Evolutionary conservation across 2,329 filamentous ascomycete species (phyloP), one percentile per base, ranked within the genome.

Genomic region (Arthrobotrys megalospora): DNA sequence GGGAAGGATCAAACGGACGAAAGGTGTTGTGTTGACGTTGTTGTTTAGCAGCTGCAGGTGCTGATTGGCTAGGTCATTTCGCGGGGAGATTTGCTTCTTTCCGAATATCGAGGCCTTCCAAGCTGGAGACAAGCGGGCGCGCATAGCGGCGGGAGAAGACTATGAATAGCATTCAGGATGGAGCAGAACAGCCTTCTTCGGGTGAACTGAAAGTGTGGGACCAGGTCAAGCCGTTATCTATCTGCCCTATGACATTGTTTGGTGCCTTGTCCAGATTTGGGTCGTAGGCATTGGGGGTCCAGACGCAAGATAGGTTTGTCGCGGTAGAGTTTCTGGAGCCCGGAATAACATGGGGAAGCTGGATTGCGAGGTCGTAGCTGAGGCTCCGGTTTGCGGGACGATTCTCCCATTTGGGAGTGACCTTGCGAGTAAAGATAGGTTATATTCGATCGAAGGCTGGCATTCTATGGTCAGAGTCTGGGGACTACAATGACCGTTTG

Each of bases 11-110:
- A 76, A 76, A 76, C 71, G 48, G 41, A 34, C 43, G 16, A 63
- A 63, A 62, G 47, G 75, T 78, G 67, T 78, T 78, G 75, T 64
- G 75, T 67, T 71, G 75, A 78, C 75, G 75, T 78, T 68, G 34
- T 34, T 55, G 60, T 41, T 66, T 53, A 36, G 24, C 41, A 34
- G 41, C 32, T 24, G 52, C 19, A 43, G 28, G 50, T 41, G n/a
- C 38, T 48, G 55, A 65, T 72, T 72, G 43, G 66, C 19, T 14
- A 12, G 34, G 7, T 8, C 32, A 28, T 24, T 69, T 58, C 24
- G 48, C 11, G 48, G 53, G 47, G 45, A 50, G 41, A 71, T 66
- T 77, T 77, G 65, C 73, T 77, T 77, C 60, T 77, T 77, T 68
- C 38, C 60, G 32, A 36, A 21, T 21, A 24, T 65, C 58, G 14